Evolutionary conservation across 805 yeast species (phyloP).

Genomic region (Candida pseudoglaebosa): DNA sequence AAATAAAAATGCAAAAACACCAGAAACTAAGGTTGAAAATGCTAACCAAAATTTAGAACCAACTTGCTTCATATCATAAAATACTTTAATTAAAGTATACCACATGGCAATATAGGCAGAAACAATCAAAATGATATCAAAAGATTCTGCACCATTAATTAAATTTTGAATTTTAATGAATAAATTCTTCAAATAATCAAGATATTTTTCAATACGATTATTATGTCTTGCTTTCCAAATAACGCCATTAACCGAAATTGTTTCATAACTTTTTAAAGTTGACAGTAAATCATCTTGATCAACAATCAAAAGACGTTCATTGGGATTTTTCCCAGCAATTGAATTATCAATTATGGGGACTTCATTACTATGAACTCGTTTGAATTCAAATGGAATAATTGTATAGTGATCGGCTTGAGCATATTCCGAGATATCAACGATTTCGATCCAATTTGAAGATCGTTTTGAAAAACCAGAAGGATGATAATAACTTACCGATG

Average conservation of each 20-base stretch:
- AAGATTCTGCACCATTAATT: slow-evolving; percentile 72
- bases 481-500: slow-evolving; percentile 20
- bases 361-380: slow-evolving; percentile 36
- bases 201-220: slow-evolving; percentile 53
- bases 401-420: slow-evolving; percentile 45
- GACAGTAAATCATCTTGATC: slow-evolving; percentile 24
- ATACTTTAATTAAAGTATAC: slow-evolving; percentile 72
- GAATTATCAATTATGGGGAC: slow-evolving; percentile 33
- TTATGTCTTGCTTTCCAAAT: slow-evolving; percentile 60
- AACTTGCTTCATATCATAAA: slow-evolving; percentile 65
- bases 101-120: slow-evolving; percentile 85
- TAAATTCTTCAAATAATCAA: slow-evolving; percentile 45
- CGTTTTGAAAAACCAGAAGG: slow-evolving; percentile 33
- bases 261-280: slow-evolving; percentile 21
- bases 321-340: slow-evolving; percentile 20
- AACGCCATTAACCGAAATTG: slow-evolving; percentile 38
- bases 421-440: slow-evolving; percentile 39
- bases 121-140: slow-evolving; percentile 75
- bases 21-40: slow-evolving; percentile 70
- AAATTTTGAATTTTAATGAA: slow-evolving; percentile 39
- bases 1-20: slow-evolving; percentile 77
- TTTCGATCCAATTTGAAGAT: slow-evolving; percentile 44
- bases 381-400: slow-evolving; percentile 57
- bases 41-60: slow-evolving; percentile 91
- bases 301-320: slow-evolving; percentile 41